Evolutionary conservation across 2,329 filamentous ascomycete genomes (phyloP).

Genomic region (Cryphonectria carpinicola): DNA sequence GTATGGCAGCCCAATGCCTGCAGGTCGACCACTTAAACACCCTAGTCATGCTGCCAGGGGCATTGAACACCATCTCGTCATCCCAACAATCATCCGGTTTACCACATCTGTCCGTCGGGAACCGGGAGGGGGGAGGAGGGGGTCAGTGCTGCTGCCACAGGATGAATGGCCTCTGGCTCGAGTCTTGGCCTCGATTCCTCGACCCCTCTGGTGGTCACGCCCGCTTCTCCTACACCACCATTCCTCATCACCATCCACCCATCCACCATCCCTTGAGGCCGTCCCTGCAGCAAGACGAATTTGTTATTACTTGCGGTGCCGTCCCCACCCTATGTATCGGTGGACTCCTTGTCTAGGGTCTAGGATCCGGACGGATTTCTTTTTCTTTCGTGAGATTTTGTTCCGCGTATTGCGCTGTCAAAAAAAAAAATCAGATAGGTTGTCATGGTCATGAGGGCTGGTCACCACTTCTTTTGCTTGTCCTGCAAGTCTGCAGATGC

Average conservation of each 20-base stretch:
- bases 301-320: conserved; percentile 20
- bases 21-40: conserved; percentile 8
- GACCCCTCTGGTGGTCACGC: conserved; percentile 17
- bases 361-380: background rate
- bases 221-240: conserved; percentile 18
- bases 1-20: conserved; percentile 24
- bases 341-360: background rate
- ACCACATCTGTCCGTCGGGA: conserved; percentile 19
- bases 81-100: conserved; percentile 19
- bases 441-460: background rate
- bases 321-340: conserved; percentile 17
- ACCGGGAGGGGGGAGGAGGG: background rate
- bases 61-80: conserved; percentile 16
- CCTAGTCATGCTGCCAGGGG: conserved; percentile 21
- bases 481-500: background rate
- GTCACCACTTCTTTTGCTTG: background rate
- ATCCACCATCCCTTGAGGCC: background rate
- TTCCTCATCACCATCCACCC: conserved; percentile 2
- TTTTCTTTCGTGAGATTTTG: conserved; percentile 22
- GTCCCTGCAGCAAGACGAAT: conserved; percentile 20
- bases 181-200: conserved; percentile 18
- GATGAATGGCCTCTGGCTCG: background rate
- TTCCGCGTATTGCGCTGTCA: conserved; percentile 33
- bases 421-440: background rate
- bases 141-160: background rate